Conservation (phyloP, 352 stramenopile genomes). For the Phytophthora constricta region DNA sequence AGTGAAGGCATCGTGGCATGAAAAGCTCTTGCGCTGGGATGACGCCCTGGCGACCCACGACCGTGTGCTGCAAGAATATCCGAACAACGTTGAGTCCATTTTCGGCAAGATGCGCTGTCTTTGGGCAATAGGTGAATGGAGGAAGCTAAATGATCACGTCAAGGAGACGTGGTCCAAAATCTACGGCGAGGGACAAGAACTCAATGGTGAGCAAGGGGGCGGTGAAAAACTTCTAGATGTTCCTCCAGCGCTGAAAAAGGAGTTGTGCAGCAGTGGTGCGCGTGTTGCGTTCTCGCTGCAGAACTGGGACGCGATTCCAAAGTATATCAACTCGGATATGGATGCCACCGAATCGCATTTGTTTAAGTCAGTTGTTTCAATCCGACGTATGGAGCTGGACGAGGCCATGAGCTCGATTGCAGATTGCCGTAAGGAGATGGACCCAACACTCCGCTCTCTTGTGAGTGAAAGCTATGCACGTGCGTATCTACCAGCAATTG, state of each 20-base stretch:
- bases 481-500: slow-evolving; percentile 96
- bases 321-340: slow-evolving; percentile 90
- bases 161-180: slow-evolving; percentile 88
- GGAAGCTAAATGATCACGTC: slow-evolving; percentile 95
- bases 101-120: slow-evolving; percentile 99
- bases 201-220: slow-evolving; percentile 47
- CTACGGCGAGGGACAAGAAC: slow-evolving; percentile 63
- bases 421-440: slow-evolving; percentile 94
- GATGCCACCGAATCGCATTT: slow-evolving; percentile 85
- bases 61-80: slow-evolving; percentile 64
- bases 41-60: slow-evolving; percentile 97
- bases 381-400: slow-evolving; percentile 95
- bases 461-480: slow-evolving; percentile 98
- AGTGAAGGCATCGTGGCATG: slow-evolving; percentile 97
- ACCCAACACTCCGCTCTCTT: slow-evolving; percentile 96
- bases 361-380: slow-evolving; percentile 93
- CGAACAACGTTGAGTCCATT: slow-evolving; percentile 94
- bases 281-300: slow-evolving; percentile 84
- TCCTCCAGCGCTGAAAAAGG: slow-evolving; percentile 82
- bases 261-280: slow-evolving; percentile 83
- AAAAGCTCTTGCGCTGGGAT: slow-evolving; percentile 98
- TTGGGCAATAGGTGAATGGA: slow-evolving; percentile 97
- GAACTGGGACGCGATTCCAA: slow-evolving; percentile 86
- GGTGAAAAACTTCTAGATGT: slow-evolving; percentile 75
- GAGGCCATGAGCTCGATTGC: slow-evolving; percentile 94